Conservation (phyloP, 768 basidiomycete species). For the Naganishia vishniacii region DNA sequence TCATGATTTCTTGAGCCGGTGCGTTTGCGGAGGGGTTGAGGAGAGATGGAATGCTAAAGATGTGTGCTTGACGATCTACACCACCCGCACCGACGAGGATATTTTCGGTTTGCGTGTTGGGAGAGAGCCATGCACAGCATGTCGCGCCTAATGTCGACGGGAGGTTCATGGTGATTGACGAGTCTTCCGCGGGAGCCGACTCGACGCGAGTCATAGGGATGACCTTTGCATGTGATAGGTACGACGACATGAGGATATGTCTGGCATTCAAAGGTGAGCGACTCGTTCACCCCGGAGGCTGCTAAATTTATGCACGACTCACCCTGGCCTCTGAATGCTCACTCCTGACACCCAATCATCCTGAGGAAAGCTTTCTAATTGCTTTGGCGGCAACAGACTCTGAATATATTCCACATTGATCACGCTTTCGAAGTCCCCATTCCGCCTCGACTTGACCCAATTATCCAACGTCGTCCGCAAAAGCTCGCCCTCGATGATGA, state of each 20-base stretch:
- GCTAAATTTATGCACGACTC: conserved; percentile 27
- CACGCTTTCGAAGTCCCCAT: conserved; percentile 52
- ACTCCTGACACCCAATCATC: conserved; percentile 85
- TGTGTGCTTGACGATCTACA: conserved; percentile 45
- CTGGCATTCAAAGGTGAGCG: conserved; percentile 23
- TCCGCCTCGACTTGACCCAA: conserved; percentile 55
- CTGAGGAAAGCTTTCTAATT: conserved; percentile 70
- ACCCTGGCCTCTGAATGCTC: conserved; percentile 44
- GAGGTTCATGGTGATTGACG: conserved; percentile 41
- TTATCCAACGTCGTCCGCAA: conserved; percentile 65
- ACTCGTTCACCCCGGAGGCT: neutral
- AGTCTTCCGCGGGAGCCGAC: conserved; percentile 21
- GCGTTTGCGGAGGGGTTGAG: conserved; percentile 44
- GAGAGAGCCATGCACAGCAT: conserved; percentile 43
- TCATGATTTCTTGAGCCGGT: conserved; percentile 56
- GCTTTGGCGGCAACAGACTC: conserved; percentile 77
- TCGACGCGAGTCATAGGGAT: conserved; percentile 36
- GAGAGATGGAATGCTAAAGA: conserved; percentile 47
- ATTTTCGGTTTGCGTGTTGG: conserved; percentile 20
- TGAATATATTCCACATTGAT: conserved; percentile 89
- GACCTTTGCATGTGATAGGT: conserved; percentile 45
- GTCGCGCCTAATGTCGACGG: conserved; percentile 45
- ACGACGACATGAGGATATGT: conserved; percentile 44
- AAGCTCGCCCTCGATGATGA: conserved; percentile 76
- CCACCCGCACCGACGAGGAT: conserved; percentile 46